phyloP scores from a whole-genome alignment of 2,329 filamentous ascomycete genomes.

The Sporothrix phasma region DNA sequence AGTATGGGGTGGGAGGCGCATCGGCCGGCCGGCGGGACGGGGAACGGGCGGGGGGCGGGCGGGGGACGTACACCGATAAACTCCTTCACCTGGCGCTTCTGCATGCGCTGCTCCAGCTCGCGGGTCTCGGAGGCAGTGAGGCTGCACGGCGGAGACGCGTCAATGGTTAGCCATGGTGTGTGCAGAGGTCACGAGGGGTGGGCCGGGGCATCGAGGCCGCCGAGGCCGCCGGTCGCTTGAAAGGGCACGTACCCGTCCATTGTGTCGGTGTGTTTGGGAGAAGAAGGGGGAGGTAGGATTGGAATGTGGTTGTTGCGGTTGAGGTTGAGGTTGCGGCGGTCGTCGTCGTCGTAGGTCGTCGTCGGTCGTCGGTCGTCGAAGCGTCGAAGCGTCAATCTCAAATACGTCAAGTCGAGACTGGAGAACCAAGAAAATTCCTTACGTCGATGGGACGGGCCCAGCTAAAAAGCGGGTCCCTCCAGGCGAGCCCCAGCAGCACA shows the following conservation, averaged over 20 bases:
- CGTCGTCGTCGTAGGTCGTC: not conserved
- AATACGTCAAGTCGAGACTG: not conserved
- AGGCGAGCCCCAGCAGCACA: not conserved
- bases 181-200: not conserved
- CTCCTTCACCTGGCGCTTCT: conserved; percentile 97
- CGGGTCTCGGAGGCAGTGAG: conserved; percentile 40
- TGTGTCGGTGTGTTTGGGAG: not conserved
- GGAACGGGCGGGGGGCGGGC: not conserved
- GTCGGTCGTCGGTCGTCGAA: not conserved
- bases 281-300: too few relatives aligned
- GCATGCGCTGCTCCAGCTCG: conserved; percentile 88
- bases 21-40: too few relatives aligned
- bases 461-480: conserved; percentile 3
- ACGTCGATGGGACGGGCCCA: not conserved
- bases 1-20: too few relatives aligned
- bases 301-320: not conserved
- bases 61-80: conserved; percentile 76
- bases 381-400: not conserved
- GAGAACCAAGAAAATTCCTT: conserved; percentile 4
- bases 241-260: conserved; percentile 21
- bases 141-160: not conserved
- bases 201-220: not conserved
- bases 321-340: not conserved
- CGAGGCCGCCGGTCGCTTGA: too few relatives aligned
- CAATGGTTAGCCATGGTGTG: conserved; percentile 4